A percentile compares a stretch with the other conserved stretches of the same genome.
Evolutionary conservation across 1,284 basidiomycete species (phyloP).

Genomic region (Boletus semigastroideus): DNA sequence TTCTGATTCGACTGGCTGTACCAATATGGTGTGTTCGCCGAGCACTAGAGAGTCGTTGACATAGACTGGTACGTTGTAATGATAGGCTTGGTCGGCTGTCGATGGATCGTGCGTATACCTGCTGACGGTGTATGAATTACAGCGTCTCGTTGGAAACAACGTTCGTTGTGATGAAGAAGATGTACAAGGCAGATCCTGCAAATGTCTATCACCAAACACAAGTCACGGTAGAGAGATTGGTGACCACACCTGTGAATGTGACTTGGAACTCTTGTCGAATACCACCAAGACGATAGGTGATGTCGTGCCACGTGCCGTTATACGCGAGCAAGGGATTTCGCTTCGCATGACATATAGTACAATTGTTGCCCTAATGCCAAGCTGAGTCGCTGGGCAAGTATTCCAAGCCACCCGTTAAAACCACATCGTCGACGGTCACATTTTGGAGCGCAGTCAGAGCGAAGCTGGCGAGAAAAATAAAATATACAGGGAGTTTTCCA

Average conservation of each 20-base stretch:
- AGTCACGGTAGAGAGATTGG: not conserved
- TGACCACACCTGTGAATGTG: constrained; percentile 12
- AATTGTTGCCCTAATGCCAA: not conserved
- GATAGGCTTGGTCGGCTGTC: not conserved
- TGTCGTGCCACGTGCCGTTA: constrained; percentile 22
- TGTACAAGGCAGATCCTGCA: constrained; percentile 20
- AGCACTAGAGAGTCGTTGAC: constrained; percentile 5
- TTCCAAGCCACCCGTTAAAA: not conserved
- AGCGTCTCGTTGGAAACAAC: accelerated
- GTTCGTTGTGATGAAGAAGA: constrained; percentile 23
- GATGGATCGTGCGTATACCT: not conserved
- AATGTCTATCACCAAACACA: not conserved
- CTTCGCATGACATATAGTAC: not conserved
- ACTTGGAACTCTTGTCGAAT: constrained; percentile 5
- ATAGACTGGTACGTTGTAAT: constrained; percentile 21
- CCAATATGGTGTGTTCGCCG: constrained; percentile 11
- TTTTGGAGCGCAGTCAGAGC: not conserved
- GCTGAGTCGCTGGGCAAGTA: not conserved
- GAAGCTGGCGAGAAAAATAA: not conserved
- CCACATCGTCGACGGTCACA: constrained; percentile 16
- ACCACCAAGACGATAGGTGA: not conserved
- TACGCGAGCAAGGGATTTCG: constrained; percentile 7
- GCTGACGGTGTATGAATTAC: not conserved
- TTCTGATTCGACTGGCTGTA: not conserved
- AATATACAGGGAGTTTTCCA: not conserved